These are phyloP conservation scores for Verruconis gallopava DNA, from an alignment of 2,329 filamentous ascomycete genomes.

Conservation along the genomic window DNA sequence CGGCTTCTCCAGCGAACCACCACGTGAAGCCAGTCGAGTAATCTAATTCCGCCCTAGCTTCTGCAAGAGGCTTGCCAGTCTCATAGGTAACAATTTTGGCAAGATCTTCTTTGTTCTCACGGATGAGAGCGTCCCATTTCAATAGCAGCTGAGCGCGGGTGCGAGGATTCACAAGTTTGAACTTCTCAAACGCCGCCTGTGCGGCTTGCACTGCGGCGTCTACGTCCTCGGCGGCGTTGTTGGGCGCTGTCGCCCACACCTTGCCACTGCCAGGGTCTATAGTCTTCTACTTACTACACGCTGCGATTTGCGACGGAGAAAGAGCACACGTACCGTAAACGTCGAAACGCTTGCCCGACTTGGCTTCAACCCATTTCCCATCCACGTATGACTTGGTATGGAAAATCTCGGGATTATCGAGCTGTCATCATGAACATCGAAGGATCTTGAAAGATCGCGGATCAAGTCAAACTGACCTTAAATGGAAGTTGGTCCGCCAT, in stretches of 20 bases:
- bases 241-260: slow-evolving; percentile 34
- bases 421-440: slow-evolving; percentile 16
- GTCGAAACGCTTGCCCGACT: slow-evolving; percentile 38
- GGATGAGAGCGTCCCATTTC: slow-evolving; percentile 53
- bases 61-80: slow-evolving; percentile 40
- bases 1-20: slow-evolving; percentile 48
- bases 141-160: slow-evolving; percentile 48
- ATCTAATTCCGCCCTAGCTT: slow-evolving; percentile 40
- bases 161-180: slow-evolving; percentile 46
- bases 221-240: slow-evolving; percentile 44
- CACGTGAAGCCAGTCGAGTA: slow-evolving; percentile 42
- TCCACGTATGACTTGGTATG: slow-evolving; percentile 35
- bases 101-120: slow-evolving; percentile 48
- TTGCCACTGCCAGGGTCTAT: slow-evolving; percentile 40
- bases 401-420: slow-evolving; percentile 36
- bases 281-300: neutral
- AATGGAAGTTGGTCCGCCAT: slow-evolving; percentile 25
- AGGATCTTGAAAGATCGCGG: neutral
- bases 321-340: slow-evolving; percentile 26
- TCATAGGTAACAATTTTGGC: slow-evolving; percentile 50
- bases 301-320: neutral
- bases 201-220: slow-evolving; percentile 46
- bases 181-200: slow-evolving; percentile 47
- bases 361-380: slow-evolving; percentile 37
- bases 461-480: slow-evolving; percentile 16